A percentile compares a stretch with the other conserved stretches of the same genome.
These are phyloP conservation scores for Elaeagnus macrophylla DNA, from an alignment of 306 rosid species.

Conservation along the genomic window DNA sequence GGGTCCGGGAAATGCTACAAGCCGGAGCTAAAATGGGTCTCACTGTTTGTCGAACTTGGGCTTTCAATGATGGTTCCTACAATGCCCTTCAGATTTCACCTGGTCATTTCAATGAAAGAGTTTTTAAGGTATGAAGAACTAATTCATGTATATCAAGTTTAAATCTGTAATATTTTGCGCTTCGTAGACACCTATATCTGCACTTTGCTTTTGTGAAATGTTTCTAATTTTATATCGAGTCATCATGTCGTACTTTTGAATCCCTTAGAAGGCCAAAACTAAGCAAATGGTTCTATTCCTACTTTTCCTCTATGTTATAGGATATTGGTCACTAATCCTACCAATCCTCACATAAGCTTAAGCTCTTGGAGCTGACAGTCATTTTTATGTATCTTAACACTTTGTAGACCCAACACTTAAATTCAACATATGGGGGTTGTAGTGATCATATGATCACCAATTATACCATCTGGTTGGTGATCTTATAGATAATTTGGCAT, in stretches of 20 bases:
- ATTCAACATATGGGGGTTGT: too few species aligned
- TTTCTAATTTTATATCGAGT: not conserved
- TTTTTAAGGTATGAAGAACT: not conserved
- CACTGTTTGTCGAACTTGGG: constrained; percentile 19
- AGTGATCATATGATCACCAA: too few species aligned
- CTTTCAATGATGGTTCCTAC: constrained; percentile 17
- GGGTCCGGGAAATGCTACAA: constrained; percentile 14
- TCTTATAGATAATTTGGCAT: too few species aligned
- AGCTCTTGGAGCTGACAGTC: too few species aligned
- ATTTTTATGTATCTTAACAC: too few species aligned
- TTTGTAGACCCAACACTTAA: too few species aligned
- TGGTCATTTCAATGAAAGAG: constrained; percentile 17
- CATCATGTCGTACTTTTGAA: not conserved
- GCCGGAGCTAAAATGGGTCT: constrained; percentile 15
- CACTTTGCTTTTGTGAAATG: too few species aligned
- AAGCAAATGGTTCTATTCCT: constrained; percentile 4
- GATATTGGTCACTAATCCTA: too few species aligned
- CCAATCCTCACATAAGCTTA: too few species aligned
- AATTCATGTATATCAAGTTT: constrained; percentile 6
- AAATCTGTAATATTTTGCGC: constrained; percentile 4
- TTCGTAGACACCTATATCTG: too few species aligned
- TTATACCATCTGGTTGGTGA: too few species aligned
- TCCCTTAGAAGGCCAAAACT: not conserved
- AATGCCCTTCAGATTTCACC: constrained; percentile 15
- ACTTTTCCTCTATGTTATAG: not conserved